Evolutionary conservation across 2,329 filamentous ascomycete genomes (phyloP).

Genomic region (Dactylonectria estremocensis): DNA sequence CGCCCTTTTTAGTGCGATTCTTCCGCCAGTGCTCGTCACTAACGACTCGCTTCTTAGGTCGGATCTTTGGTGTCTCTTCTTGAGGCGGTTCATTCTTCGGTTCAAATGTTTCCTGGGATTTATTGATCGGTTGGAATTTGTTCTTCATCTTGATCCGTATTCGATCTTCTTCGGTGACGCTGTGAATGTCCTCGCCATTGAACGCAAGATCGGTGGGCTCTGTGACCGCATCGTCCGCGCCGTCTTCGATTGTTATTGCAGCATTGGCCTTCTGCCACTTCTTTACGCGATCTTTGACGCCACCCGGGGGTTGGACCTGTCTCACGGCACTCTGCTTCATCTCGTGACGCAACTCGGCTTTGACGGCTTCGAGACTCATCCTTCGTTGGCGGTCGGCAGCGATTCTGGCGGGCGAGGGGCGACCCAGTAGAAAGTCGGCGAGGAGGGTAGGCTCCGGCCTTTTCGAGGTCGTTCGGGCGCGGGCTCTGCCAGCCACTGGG

Average conservation of each 20-base stretch:
- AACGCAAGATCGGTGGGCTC: conserved; percentile 75
- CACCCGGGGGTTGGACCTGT: conserved; percentile 73
- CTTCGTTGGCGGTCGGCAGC: conserved; percentile 67
- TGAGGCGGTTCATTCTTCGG: conserved; percentile 43
- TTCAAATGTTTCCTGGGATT: conserved; percentile 44
- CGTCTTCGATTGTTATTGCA: conserved; percentile 69
- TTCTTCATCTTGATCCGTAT: conserved; percentile 70
- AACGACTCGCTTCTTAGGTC: conserved; percentile 92
- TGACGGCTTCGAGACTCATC: conserved; percentile 72
- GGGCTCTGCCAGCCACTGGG: conserved; percentile 53
- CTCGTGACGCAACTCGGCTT: conserved; percentile 66
- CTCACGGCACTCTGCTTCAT: conserved; percentile 72
- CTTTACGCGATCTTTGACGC: conserved; percentile 84
- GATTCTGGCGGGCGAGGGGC: conserved; percentile 69
- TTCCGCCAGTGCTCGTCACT: conserved; percentile 94
- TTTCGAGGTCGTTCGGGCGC: conserved; percentile 56
- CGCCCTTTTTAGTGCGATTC: conserved; percentile 63
- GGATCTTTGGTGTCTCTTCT: conserved; percentile 58
- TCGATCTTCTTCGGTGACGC: conserved; percentile 74
- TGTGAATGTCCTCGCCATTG: conserved; percentile 69
- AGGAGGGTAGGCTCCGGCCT: conserved; percentile 64
- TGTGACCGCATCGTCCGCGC: conserved; percentile 67
- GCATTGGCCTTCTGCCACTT: conserved; percentile 88
- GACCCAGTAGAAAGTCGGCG: conserved; percentile 71
- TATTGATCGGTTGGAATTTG: conserved; percentile 57